phyloP scores from a whole-genome alignment of 164 flowering plant species.

The Buxus sempervirens region DNA sequence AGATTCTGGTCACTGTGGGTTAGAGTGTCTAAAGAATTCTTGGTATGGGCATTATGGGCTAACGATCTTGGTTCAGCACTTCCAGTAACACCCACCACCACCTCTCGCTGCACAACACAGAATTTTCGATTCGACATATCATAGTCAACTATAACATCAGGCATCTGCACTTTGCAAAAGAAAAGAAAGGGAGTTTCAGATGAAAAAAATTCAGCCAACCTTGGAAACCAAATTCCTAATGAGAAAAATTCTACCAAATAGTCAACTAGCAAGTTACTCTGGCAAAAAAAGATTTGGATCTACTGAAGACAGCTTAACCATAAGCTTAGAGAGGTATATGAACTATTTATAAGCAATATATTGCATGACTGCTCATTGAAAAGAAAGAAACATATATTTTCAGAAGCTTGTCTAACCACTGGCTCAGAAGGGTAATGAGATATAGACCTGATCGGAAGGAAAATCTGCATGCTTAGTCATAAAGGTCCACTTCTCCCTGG shows the following conservation, averaged over 20 bases:
- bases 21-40: constrained; percentile 13
- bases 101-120: constrained; percentile 73
- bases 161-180: constrained; percentile 56
- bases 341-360: no score
- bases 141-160: constrained; percentile 82
- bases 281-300: neutral
- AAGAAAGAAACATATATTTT: no score
- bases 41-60: constrained; percentile 6
- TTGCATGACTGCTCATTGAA: no score
- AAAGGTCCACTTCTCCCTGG: no score
- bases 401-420: no score
- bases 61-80: constrained; percentile 10
- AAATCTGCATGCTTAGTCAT: no score
- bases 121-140: constrained; percentile 55
- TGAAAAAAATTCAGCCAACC: neutral
- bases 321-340: no score
- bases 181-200: constrained; percentile 2
- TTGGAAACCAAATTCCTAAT: neutral
- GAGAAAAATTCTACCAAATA: no score
- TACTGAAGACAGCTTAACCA: no score
- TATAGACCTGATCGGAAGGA: no score
- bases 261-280: neutral
- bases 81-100: constrained; percentile 34
- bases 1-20: constrained; percentile 17
- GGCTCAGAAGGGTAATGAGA: neutral